Evolutionary conservation across 1,284 basidiomycete species (phyloP).

Genomic region (Inonotus hispidus): DNA sequence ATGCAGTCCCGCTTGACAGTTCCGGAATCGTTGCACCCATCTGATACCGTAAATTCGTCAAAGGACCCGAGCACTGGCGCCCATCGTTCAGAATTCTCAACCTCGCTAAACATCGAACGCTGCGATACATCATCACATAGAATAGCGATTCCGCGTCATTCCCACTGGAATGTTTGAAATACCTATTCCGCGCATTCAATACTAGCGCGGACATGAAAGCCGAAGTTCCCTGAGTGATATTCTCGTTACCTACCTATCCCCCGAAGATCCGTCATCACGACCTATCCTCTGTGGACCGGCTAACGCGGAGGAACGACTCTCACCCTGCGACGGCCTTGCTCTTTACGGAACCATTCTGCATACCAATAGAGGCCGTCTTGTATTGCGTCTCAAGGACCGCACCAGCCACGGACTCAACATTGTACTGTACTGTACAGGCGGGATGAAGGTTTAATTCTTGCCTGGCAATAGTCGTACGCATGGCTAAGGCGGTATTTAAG

Average conservation of each 20-base stretch:
- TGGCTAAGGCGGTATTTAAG: background rate
- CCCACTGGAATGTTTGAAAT: slow-evolving; percentile 23
- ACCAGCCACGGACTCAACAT: background rate
- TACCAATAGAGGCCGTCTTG: background rate
- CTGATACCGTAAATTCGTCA: background rate
- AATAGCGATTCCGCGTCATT: slow-evolving; percentile 35
- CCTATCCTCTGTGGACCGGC: no score
- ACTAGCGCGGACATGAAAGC: background rate
- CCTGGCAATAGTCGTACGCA: background rate
- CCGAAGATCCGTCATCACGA: no score
- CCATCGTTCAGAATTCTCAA: background rate
- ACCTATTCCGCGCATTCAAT: slow-evolving; percentile 11
- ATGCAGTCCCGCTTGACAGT: background rate
- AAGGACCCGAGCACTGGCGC: background rate
- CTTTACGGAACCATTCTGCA: background rate
- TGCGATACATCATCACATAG: slow-evolving; percentile 23
- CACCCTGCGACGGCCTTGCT: background rate
- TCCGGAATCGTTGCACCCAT: background rate
- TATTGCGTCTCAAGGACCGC: background rate
- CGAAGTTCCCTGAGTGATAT: background rate
- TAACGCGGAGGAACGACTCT: slow-evolving; percentile 35
- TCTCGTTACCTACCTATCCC: no score
- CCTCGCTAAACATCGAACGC: background rate
- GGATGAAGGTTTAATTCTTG: background rate
- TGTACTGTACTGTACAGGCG: background rate